These are phyloP conservation scores for Malus sylvestris DNA, from an alignment of 306 rosid species.

Conservation along the genomic window DNA sequence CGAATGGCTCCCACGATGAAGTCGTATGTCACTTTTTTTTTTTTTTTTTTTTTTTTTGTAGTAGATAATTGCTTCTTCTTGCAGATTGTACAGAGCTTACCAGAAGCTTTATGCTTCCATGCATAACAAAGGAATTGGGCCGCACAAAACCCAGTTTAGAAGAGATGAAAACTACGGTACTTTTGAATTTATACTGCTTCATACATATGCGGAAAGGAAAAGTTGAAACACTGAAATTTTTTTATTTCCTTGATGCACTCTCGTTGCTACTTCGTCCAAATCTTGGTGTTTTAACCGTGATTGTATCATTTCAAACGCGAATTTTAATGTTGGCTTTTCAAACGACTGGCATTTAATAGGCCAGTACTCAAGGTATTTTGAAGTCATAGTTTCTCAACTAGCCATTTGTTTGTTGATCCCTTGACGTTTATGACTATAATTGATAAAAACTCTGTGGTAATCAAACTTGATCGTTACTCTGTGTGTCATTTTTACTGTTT, in stretches of 20 bases:
- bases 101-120: slow-evolving; percentile 76
- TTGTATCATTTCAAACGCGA: background rate
- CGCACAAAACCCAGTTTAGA: slow-evolving; percentile 89
- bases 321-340: background rate
- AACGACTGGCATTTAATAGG: background rate
- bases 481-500: background rate
- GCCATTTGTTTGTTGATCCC: too few relatives aligned
- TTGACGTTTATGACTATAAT: background rate
- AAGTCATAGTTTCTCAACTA: background rate
- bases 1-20: slow-evolving; percentile 1
- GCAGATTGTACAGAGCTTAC: slow-evolving; percentile 81
- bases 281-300: background rate
- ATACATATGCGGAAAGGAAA: slow-evolving; percentile 4
- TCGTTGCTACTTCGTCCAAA: background rate
- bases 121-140: slow-evolving; percentile 84
- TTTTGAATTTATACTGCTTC: background rate
- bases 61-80: slow-evolving; percentile 27
- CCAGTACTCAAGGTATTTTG: background rate
- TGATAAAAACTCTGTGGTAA: background rate
- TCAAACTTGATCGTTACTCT: background rate
- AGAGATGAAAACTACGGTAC: slow-evolving; percentile 89
- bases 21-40: background rate
- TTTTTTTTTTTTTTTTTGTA: background rate
- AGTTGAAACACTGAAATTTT: background rate
- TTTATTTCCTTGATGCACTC: background rate